Base-by-base conservation (phyloP, 768 basidiomycete genomes). In the Boletus insuetus region DNA sequence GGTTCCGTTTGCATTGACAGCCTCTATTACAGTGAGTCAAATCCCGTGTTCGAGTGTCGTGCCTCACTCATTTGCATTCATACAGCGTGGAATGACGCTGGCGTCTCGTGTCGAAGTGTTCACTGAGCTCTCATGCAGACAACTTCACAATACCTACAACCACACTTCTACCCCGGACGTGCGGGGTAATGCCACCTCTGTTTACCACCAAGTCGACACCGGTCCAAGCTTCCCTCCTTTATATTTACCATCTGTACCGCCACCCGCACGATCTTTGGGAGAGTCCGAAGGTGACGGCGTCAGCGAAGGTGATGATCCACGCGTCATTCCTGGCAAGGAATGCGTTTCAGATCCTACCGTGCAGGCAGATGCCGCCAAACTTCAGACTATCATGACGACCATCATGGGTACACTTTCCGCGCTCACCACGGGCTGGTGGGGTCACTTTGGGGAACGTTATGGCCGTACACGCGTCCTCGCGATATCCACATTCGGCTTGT, bases 371-470 rank as follows among this genome's bases (percentile, higher is more conserved):
- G 87, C 88, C 2, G 89, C 86, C 22, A 78, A 76, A 53, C 79
- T 91, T n/a, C 89, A 91, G 72, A 86, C 86, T 8, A 80, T 83
- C 47, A 83, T 95, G 70, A 85, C 86, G 3, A 84, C 89, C 12
- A 79, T 79, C 10, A 88, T 89, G 84, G 92, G 90, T 49, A 66
- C 82, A 8, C 76, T 97, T 39, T 88, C 89, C 49, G 90, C 91
- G 1, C 73, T 91, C 45, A 90, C 89, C 5, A 91, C 91, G 0
- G 91, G 89, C 0, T 89, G 86, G 74, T 97, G 94, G 94, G 90
- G 90, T 49, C 80, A 84, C 46, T 81, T 85, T 40, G 86, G 89
- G 11, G 93, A 95, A 67, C 72, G 77, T 10, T 74, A 85, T 58
- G 94, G 94, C 11, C 80, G 94, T 35, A 93, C 86, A 46, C 80